Base-by-base conservation (phyloP, 2,329 filamentous ascomycete genomes). In the Penicillium nordicum region DNA sequence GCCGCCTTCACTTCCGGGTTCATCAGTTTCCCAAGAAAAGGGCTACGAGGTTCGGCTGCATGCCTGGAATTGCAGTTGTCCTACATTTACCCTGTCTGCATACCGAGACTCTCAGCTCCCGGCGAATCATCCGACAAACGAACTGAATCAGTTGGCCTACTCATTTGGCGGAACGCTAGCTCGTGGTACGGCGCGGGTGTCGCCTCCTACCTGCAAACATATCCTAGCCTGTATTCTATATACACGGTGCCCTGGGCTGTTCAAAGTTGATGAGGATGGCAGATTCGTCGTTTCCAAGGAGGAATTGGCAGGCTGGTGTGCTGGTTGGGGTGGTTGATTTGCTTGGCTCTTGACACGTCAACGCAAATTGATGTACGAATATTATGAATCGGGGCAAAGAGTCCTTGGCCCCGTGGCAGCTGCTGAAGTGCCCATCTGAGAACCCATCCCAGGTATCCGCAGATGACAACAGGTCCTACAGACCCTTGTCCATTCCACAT, bases 51-150 rank as follows among this genome's bases (percentile, higher is more conserved):
- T 97, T 16, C 84, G 87, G 10, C 80, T 92, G 1, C 65, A 72
- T 1, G 84, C 88, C 1, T 97, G 94, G 94, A 92, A 88, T 72
- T 99, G 94, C 74, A 90, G 85, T 1, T 99, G 94, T 76, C 88
- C 92, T 4, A 87, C 86, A 1, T 97, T 97, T 72, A 82, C 88
- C 0, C 87, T 95, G 60, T 80, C 87, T 21, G 83, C 87, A 2
- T 92, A 92, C 64, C 79, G 80, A 27, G 65, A 68, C 32, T 50
- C 45, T 18, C 37, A 2, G 72, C 74, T 18, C 48, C 67, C 23
- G 16, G 46, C 48, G 21, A n/a, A 21, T 23, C 37, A 46, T 14
- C 46, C 50, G 16, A 56, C 50, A 47, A 32, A 27, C 29, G 38
- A 32, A 27, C 40, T 61, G 36, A 25, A 21, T 44, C 51, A 47